phyloP scores from a whole-genome alignment of 805 yeast species.

The Metschnikowia similis region DNA sequence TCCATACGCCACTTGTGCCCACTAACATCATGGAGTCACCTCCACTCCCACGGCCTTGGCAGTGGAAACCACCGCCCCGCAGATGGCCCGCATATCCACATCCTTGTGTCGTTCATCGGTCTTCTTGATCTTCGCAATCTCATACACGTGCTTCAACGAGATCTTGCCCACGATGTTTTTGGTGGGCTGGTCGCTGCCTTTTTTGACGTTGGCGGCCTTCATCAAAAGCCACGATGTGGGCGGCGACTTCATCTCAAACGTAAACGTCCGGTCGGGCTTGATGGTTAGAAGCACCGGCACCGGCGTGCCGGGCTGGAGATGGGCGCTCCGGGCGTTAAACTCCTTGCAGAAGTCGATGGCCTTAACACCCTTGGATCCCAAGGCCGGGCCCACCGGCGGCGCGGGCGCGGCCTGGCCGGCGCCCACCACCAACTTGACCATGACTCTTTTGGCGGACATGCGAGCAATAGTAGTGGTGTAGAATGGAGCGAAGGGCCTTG shows the following conservation, averaged over 20 bases:
- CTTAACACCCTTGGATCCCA: slow-evolving; percentile 97
- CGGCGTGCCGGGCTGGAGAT: slow-evolving; percentile 80
- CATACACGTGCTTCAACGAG: slow-evolving; percentile 86
- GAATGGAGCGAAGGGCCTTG: not conserved
- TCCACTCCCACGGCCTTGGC: slow-evolving; percentile 88
- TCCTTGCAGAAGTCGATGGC: slow-evolving; percentile 98
- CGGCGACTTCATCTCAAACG: slow-evolving; percentile 85
- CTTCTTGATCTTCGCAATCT: slow-evolving; percentile 90
- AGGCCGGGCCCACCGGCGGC: slow-evolving; percentile 98
- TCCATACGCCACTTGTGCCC: no score
- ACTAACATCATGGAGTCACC: slow-evolving; percentile 52
- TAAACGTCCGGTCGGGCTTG: slow-evolving; percentile 87
- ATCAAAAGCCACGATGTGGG: slow-evolving; percentile 83
- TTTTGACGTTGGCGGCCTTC: slow-evolving; percentile 73
- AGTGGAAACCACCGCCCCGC: slow-evolving; percentile 78
- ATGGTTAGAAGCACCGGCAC: slow-evolving; percentile 82
- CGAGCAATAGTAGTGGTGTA: not conserved
- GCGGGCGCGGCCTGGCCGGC: slow-evolving; percentile 99
- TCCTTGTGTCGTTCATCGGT: slow-evolving; percentile 75
- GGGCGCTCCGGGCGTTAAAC: slow-evolving; percentile 94
- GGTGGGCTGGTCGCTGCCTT: slow-evolving; percentile 73
- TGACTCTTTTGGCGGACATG: slow-evolving; percentile 50
- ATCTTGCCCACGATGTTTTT: slow-evolving; percentile 54
- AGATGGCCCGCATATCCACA: slow-evolving; percentile 67
- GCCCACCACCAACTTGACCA: slow-evolving; percentile 87